Evolutionary conservation across 345 rosid genomes (phyloP), one percentile per base, ranked within the genome.

Genomic region (Hibiscus syriacus): DNA sequence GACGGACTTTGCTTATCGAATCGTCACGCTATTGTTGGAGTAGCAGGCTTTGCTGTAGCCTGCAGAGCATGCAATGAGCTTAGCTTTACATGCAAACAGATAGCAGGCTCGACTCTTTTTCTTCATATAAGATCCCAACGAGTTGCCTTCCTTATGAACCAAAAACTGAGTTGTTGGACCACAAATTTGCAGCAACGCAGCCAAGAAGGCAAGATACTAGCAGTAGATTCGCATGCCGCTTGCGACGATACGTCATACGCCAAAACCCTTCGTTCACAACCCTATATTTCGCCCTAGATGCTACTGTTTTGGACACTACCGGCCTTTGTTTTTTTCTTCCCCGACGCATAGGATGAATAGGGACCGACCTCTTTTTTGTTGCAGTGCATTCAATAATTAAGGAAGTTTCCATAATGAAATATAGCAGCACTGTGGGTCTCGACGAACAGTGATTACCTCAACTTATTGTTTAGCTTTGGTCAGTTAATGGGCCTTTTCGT

Each of bases 221-320:
- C 59, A 64, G 34, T 29, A 30, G 48, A 38, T 20, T 64, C 54
- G 70, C 78, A 74, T 64, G 74, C 67, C 41, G 27, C 34, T 50
- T 22, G 38, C 32, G 39, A 56, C 26, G 22, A 30, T 16, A 55
- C 22, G 38, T 50, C 17, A 26, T 19, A 25, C 8, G 62, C 62
- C 48, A 58, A 63, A 50, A 49, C 36, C 46, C 54, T 48, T 50
- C 65, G 27, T 34, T 23, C 8, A 32, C 50, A 7, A 64, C 23
- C 71, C 67, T 45, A 64, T 50, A 17, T 50, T 50, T 45, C 11
- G 39, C 39, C 38, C 74, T 70, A 70, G 63, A n/a, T 20, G 46
- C 29, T 45, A 58, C 19, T 54, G 56, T 52, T 49, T 22, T 52
- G 50, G 20, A 23, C 66, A 14, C 9, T 6, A 63, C 29, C 23